Evolutionary conservation across 352 stramenopile genomes (phyloP).

Genomic region (Globisporangium cystogenes): DNA sequence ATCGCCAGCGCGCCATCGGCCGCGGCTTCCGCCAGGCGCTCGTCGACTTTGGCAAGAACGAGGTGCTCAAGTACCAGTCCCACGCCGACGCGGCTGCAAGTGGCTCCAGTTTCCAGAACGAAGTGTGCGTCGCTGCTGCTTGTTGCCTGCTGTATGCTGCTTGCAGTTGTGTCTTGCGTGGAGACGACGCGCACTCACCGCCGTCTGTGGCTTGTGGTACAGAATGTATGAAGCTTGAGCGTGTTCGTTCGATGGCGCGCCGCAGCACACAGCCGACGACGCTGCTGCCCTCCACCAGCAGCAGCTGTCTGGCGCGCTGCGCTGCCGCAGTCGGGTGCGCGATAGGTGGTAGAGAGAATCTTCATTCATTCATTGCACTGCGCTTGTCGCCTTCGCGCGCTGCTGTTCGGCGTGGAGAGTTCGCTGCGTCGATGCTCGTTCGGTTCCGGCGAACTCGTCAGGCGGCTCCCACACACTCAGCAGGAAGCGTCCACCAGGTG

Average conservation of each 20-base stretch:
- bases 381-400: too few species aligned
- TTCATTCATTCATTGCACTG: slow-evolving; percentile 7
- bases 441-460: too few species aligned
- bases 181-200: not conserved
- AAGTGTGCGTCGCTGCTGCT: slow-evolving; percentile 60
- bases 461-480: too few species aligned
- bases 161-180: too few species aligned
- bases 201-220: slow-evolving; percentile 4
- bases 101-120: slow-evolving; percentile 88
- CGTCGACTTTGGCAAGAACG: slow-evolving; percentile 83
- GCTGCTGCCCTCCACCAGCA: not conserved
- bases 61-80: slow-evolving; percentile 87
- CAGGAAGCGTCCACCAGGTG: too few species aligned
- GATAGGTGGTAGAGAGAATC: slow-evolving; percentile 17
- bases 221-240: slow-evolving; percentile 85
- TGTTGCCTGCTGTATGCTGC: not conserved
- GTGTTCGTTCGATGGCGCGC: not conserved
- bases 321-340: not conserved
- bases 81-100: slow-evolving; percentile 82
- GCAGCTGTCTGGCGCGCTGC: not conserved
- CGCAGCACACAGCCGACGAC: not conserved
- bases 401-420: too few species aligned
- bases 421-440: too few species aligned
- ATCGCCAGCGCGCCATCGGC: slow-evolving; percentile 76
- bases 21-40: slow-evolving; percentile 76